A percentile compares a stretch with the other conserved stretches of the same genome.
Evolutionary conservation across 2,329 filamentous ascomycete genomes (phyloP).

Genomic region (Coniochaeta hoffmannii): DNA sequence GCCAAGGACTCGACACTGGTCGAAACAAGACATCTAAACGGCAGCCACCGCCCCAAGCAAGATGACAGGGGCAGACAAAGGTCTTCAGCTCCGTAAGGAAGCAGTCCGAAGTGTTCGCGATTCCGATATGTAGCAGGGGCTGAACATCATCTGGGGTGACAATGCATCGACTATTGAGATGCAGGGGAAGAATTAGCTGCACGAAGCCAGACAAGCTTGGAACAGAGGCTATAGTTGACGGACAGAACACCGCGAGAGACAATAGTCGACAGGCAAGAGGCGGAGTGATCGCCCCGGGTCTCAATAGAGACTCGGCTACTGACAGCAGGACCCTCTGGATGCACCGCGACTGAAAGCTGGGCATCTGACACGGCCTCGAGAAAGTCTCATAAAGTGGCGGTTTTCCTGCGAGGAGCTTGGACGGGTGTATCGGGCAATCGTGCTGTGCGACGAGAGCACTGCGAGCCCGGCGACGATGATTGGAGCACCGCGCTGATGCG

Average conservation of each 20-base stretch:
- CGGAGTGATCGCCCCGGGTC: not conserved
- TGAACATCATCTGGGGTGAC: not conserved
- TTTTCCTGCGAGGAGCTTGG: not conserved
- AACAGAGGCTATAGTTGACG: not conserved
- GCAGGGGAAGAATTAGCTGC: not conserved
- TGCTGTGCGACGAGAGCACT: not conserved
- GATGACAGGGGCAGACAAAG: not conserved
- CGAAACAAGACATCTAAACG: not conserved
- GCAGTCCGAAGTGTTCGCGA: not conserved
- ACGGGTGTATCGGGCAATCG: not conserved
- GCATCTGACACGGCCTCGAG: not conserved
- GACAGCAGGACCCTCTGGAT: not conserved
- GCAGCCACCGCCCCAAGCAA: not conserved
- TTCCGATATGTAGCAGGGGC: not conserved
- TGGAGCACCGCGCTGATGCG: not conserved
- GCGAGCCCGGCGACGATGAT: not conserved
- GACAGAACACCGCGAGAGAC: not conserved
- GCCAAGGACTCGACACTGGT: not conserved
- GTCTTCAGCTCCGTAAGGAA: not conserved
- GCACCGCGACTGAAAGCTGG: not conserved
- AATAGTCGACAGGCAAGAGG: not conserved
- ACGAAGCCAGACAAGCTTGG: not conserved
- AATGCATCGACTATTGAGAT: slow-evolving; percentile 1
- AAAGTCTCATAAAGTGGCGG: not conserved
- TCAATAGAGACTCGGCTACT: not conserved